Base-by-base conservation (phyloP, 1,284 basidiomycete species). In the Apiotrichum mycotoxinovorans region DNA sequence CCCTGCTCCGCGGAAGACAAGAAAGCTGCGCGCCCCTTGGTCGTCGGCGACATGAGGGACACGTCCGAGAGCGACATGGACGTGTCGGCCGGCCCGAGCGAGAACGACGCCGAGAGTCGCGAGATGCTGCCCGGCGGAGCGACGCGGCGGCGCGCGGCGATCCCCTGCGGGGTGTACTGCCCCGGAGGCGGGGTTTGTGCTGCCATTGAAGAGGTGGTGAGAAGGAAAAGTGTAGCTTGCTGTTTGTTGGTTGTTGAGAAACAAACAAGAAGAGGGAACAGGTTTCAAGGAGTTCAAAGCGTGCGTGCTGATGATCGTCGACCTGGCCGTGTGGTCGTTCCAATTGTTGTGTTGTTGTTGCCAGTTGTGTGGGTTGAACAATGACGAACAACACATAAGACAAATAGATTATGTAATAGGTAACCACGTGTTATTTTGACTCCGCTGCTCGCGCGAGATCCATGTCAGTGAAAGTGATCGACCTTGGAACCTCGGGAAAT, bases 1-100 rank as follows among this genome's bases (percentile, higher is more conserved):
- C 61, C 61, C 40, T 62, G 61, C 37, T 62, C 61, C 3, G 53
- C 48, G 7, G 60, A 45, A 1, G 57, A 51, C 34, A 62, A 54
- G 25, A 53, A 46, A 5, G 54, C 48, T 4, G 50, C 54, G 12
- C 61, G 49, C 23, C 52, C 54, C 17, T 44, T 41, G 15, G 54
- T 48, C 15, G 43, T 14, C 9, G 61, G 54, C 11, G 61, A 52
- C 45, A 44, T n/a, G 22, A 44, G 20, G 18, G 43, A 47, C 33
- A 43, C 47, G 45, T 58, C 61, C 5, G 50, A 47, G 11, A 58
- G 40, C 15, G 52, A 50, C 25, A 51, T 25, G 47, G 48, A 48
- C 20, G 50, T 49, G 40, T 58, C 57, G 33, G 48, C 44, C 1
- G 60, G 60, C 30, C 50, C 42, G 15, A 62, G 48, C 15, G 51